Conservation (phyloP, 169 alveolate species). For the Eimeria acervulina region DNA sequence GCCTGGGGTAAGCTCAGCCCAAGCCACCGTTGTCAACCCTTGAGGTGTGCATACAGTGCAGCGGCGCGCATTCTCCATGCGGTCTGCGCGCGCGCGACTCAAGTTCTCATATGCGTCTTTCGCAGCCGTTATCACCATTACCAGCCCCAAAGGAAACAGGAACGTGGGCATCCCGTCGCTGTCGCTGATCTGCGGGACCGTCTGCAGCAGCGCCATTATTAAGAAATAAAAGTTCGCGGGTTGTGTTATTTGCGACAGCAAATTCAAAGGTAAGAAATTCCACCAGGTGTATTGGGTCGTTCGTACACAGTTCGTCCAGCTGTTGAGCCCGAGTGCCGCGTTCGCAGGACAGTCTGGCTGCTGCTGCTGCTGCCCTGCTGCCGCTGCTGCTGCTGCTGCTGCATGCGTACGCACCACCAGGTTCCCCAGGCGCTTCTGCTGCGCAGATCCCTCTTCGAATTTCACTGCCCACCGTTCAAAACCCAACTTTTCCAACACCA, state of each 20-base stretch:
- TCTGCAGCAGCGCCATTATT: slow-evolving; percentile 84
- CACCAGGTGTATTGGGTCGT: slow-evolving; percentile 84
- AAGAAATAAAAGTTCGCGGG: slow-evolving; percentile 85
- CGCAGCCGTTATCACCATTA: slow-evolving; percentile 94
- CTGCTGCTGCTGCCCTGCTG: slow-evolving; percentile 37
- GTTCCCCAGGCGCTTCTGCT: slow-evolving; percentile 62
- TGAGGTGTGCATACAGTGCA: slow-evolving; percentile 82
- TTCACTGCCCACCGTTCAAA: neutral
- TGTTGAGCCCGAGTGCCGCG: slow-evolving; percentile 20
- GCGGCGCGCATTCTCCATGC: slow-evolving; percentile 93
- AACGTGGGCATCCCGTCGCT: slow-evolving; percentile 95
- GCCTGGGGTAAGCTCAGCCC: slow-evolving; percentile 96
- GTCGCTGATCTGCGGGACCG: slow-evolving; percentile 86
- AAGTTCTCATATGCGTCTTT: slow-evolving; percentile 96
- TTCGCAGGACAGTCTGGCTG: slow-evolving; percentile 70
- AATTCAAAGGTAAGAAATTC: slow-evolving; percentile 83
- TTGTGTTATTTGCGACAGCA: slow-evolving; percentile 80
- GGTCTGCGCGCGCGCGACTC: slow-evolving; percentile 94
- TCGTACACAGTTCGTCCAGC: slow-evolving; percentile 81
- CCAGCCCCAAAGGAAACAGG: slow-evolving; percentile 95
- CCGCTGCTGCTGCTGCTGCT: neutral
- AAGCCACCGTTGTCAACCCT: slow-evolving; percentile 84
- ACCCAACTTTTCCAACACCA: neutral
- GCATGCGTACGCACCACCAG: slow-evolving; percentile 67
- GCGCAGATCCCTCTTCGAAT: neutral